phyloP scores from a whole-genome alignment of 2,329 filamentous ascomycete species.

The Nemania sp. region DNA sequence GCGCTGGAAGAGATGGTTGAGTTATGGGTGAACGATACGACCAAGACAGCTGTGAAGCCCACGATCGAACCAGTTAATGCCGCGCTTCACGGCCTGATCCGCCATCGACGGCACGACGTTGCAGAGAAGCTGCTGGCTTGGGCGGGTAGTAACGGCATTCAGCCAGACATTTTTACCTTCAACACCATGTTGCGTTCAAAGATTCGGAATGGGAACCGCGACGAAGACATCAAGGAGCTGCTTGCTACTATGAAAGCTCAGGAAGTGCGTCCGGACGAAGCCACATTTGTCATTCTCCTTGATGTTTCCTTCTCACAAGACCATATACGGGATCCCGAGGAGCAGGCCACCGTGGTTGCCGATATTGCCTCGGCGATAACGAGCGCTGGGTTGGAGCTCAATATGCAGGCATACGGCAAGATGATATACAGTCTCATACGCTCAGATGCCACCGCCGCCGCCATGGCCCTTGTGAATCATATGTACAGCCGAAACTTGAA shows the following conservation, averaged over 20 bases:
- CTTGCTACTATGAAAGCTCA: constrained; percentile 62
- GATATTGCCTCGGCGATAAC: constrained; percentile 63
- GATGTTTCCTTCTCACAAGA: constrained; percentile 58
- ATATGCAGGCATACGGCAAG: constrained; percentile 68
- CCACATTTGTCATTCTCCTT: constrained; percentile 75
- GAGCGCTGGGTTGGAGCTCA: constrained; percentile 59
- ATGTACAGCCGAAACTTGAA: constrained; percentile 60
- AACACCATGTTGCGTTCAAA: constrained; percentile 70
- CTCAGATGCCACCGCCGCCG: constrained; percentile 51
- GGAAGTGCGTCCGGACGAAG: constrained; percentile 63
- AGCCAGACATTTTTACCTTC: constrained; percentile 64
- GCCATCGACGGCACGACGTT: constrained; percentile 49
- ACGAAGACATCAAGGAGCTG: constrained; percentile 55
- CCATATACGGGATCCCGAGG: constrained; percentile 42
- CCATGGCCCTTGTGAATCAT: constrained; percentile 64
- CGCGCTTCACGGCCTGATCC: constrained; percentile 66
- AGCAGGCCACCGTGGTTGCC: constrained; percentile 59
- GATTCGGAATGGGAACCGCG: constrained; percentile 52
- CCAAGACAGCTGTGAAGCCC: constrained; percentile 56
- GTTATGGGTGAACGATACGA: constrained; percentile 56
- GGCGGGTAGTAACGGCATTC: constrained; percentile 59
- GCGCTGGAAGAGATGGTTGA: constrained; percentile 69
- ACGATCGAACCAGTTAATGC: constrained; percentile 70
- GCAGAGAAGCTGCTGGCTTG: constrained; percentile 63
- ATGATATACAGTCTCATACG: constrained; percentile 68